phyloP scores from a whole-genome alignment of 495 filamentous ascomycete genomes.

The Tirmania nivea region DNA sequence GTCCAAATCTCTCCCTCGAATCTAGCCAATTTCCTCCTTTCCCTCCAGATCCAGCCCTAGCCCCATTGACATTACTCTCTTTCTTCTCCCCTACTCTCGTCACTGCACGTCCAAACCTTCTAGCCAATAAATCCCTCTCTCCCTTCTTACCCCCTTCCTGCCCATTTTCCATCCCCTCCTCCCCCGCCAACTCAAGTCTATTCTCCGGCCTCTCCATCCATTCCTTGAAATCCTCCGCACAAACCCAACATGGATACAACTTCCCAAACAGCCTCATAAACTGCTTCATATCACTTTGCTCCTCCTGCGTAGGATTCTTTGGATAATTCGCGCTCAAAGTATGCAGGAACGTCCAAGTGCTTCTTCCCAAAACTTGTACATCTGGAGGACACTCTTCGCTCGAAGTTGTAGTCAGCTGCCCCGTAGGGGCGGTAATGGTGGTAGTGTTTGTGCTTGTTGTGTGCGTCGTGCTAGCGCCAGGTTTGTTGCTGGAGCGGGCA shows the following conservation, averaged over 20 bases:
- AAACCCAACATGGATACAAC: slow-evolving; percentile 86
- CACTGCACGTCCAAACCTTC: slow-evolving; percentile 51
- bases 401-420: slow-evolving; percentile 20
- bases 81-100: slow-evolving; percentile 43
- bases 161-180: slow-evolving; percentile 77
- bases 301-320: slow-evolving; percentile 31
- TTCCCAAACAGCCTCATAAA: slow-evolving; percentile 64
- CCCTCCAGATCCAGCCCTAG: slow-evolving; percentile 89
- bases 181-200: slow-evolving; percentile 39
- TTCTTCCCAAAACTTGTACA: slow-evolving; percentile 63
- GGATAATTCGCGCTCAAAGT: slow-evolving; percentile 79
- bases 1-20: slow-evolving; percentile 55
- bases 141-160: slow-evolving; percentile 92
- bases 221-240: slow-evolving; percentile 69
- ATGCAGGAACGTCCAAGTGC: slow-evolving; percentile 84
- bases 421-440: slow-evolving; percentile 18
- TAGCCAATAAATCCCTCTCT: slow-evolving; percentile 81
- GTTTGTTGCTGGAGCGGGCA: slow-evolving; percentile 32
- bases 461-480: slow-evolving; percentile 9
- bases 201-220: slow-evolving; percentile 64
- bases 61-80: slow-evolving; percentile 59
- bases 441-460: slow-evolving; percentile 19
- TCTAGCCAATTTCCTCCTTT: slow-evolving; percentile 64
- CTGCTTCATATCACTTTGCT: slow-evolving; percentile 52
- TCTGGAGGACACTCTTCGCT: slow-evolving; percentile 50